Evolutionary conservation across 2,329 filamentous ascomycete species (phyloP).

Genomic region (Hypoxylon sp.): DNA sequence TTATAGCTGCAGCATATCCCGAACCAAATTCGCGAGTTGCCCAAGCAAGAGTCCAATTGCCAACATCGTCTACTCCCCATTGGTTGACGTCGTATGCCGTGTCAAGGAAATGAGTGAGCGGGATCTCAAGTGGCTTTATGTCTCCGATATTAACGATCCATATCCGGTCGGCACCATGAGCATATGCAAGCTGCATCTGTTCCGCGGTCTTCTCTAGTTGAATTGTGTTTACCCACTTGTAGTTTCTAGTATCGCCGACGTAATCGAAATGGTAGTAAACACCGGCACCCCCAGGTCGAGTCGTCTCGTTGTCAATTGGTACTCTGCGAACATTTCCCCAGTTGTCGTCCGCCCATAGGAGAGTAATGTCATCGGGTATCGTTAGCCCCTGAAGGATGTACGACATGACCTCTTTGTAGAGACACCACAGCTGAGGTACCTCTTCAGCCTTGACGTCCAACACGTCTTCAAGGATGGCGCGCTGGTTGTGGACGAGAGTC

Average conservation of each 20-base stretch:
- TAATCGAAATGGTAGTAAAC: constrained; percentile 71
- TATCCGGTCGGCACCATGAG: constrained; percentile 69
- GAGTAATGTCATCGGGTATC: constrained; percentile 72
- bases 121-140: constrained; percentile 74
- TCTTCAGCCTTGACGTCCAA: constrained; percentile 66
- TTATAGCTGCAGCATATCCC: constrained; percentile 63
- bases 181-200: constrained; percentile 74
- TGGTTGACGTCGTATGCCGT: constrained; percentile 74
- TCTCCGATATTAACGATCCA: constrained; percentile 78
- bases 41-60: constrained; percentile 70
- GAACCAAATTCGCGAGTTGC: constrained; percentile 70
- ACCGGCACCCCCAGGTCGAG: constrained; percentile 69
- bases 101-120: constrained; percentile 77
- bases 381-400: constrained; percentile 76
- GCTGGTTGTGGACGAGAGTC: constrained; percentile 72
- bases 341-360: constrained; percentile 76
- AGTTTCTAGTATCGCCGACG: constrained; percentile 71
- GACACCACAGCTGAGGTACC: constrained; percentile 79
- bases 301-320: constrained; percentile 68
- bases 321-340: constrained; percentile 72
- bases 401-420: constrained; percentile 81
- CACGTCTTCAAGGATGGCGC: constrained; percentile 69
- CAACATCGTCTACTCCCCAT: constrained; percentile 70
- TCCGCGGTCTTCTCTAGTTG: constrained; percentile 76
- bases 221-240: constrained; percentile 77